A percentile compares a stretch with the other conserved stretches of the same genome.
phyloP scores from a whole-genome alignment of 129 eudicot species.

The Escallonia herrerae region DNA sequence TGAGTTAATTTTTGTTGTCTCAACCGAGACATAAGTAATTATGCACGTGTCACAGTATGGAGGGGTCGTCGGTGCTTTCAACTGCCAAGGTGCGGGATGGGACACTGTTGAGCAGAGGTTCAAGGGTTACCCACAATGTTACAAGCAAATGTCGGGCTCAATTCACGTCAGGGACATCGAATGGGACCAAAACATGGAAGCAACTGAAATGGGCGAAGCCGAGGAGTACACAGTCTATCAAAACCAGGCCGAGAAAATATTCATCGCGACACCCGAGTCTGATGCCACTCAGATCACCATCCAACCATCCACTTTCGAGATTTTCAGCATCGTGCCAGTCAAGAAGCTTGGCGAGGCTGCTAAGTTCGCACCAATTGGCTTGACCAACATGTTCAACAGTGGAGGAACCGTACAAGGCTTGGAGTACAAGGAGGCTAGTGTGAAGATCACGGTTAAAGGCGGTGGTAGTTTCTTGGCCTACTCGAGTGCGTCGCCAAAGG shows the following conservation, averaged over 20 bases:
- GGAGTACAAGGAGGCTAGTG: constrained; percentile 13
- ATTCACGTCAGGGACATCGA: constrained; percentile 32
- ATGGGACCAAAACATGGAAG: constrained; percentile 38
- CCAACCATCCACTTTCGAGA: constrained; percentile 35
- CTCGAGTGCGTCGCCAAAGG: constrained; percentile 32
- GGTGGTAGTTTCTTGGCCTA: constrained; percentile 44
- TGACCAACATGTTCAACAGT: constrained; percentile 40
- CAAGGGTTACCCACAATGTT: constrained; percentile 38
- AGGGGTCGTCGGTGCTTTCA: constrained; percentile 51
- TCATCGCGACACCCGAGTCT: constrained; percentile 5
- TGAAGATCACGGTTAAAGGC: constrained; percentile 35
- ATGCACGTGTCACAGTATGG: constrained; percentile 26
- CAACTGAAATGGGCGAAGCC: constrained; percentile 20
- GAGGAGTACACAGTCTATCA: constrained; percentile 41
- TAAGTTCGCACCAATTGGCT: constrained; percentile 50
- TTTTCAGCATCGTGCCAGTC: constrained; percentile 46
- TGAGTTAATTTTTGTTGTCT: too few relatives aligned
- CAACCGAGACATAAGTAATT: too few relatives aligned
- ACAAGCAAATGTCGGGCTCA: constrained; percentile 29
- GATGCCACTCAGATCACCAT: constrained; percentile 20
- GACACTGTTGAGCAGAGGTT: constrained; percentile 35
- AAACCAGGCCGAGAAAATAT: constrained; percentile 22
- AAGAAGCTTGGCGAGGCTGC: constrained; percentile 10
- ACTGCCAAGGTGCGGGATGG: constrained; percentile 68
- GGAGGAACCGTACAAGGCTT: constrained; percentile 35